Evolutionary conservation across 495 filamentous ascomycete genomes (phyloP).

Genomic region (Hypoxylon cercidicola): DNA sequence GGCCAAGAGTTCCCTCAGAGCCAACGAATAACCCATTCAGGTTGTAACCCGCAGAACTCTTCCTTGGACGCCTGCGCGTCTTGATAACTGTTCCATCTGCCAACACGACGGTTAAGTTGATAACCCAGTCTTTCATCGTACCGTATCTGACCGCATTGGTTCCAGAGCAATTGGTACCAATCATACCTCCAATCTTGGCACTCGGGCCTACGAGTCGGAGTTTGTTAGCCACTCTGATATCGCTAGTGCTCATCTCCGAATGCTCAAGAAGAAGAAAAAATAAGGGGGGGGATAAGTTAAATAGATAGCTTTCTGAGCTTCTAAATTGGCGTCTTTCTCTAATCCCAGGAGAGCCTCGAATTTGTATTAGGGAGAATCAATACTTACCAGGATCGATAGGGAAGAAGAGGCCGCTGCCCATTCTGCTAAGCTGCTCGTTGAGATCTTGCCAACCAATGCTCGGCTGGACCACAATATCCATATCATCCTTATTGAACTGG

Average conservation of each 20-base stretch:
- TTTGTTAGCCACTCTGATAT: constrained; percentile 28
- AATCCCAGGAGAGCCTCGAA: constrained; percentile 43
- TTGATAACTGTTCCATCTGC: constrained; percentile 84
- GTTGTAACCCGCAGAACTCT: constrained; percentile 85
- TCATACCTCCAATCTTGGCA: constrained; percentile 77
- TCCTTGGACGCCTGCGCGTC: constrained; percentile 76
- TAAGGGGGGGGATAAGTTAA: no score
- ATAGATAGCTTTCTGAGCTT: no score
- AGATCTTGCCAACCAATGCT: constrained; percentile 91
- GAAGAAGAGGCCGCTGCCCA: constrained; percentile 83
- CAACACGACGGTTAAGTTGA: constrained; percentile 81
- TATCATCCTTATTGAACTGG: constrained; percentile 81
- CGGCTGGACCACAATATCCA: constrained; percentile 93
- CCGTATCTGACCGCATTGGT: constrained; percentile 86
- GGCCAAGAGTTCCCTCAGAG: constrained; percentile 79
- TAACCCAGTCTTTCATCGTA: constrained; percentile 89
- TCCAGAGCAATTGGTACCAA: constrained; percentile 82
- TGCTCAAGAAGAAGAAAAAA: not conserved
- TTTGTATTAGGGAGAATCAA: not conserved
- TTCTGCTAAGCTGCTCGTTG: constrained; percentile 77
- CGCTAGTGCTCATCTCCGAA: not conserved
- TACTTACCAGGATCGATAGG: constrained; percentile 80
- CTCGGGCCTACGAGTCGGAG: constrained; percentile 57
- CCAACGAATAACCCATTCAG: constrained; percentile 81
- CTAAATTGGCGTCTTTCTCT: no score